Percentiles rank a stretch among this genome's conserved stretches.
phyloP scores from a whole-genome alignment of 1,284 basidiomycete genomes.

The Apiotrichum brassicae region DNA sequence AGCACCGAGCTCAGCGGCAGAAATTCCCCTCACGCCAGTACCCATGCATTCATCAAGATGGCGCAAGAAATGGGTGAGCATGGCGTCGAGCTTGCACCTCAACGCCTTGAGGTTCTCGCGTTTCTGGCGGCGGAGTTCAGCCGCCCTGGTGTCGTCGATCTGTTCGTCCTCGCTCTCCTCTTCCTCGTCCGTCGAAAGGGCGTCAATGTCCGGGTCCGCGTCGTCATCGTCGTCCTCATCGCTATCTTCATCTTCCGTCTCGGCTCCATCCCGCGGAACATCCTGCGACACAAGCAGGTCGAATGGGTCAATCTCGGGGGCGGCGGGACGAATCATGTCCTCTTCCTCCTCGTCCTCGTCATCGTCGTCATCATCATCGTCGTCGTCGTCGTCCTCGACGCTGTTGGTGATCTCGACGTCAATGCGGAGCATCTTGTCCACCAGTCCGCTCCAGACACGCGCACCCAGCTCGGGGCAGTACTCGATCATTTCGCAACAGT shows the following conservation, averaged over 20 bases:
- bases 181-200: slow-evolving; percentile 45
- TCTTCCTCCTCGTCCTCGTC: slow-evolving; percentile 26
- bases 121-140: slow-evolving; percentile 55
- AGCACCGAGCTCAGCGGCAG: slow-evolving; percentile 35
- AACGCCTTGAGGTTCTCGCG: slow-evolving; percentile 67
- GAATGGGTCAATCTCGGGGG: slow-evolving; percentile 75
- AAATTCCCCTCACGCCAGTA: slow-evolving; percentile 12
- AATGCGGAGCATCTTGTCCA: slow-evolving; percentile 88
- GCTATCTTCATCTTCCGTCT: slow-evolving; percentile 53
- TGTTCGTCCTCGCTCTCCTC: slow-evolving; percentile 55
- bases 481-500: slow-evolving; percentile 72
- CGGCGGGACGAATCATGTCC: slow-evolving; percentile 14
- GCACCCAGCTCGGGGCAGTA: slow-evolving; percentile 89
- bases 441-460: slow-evolving; percentile 72
- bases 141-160: slow-evolving; percentile 45
- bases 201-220: slow-evolving; percentile 46
- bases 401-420: slow-evolving; percentile 98
- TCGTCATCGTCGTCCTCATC: slow-evolving; percentile 59
- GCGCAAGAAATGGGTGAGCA: slow-evolving; percentile 75
- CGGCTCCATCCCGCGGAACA: slow-evolving; percentile 38
- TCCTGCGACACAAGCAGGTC: slow-evolving; percentile 67
- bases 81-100: slow-evolving; percentile 83
- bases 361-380: slow-evolving; percentile 57
- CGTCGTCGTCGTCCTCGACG: slow-evolving; percentile 81
- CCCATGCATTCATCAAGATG: slow-evolving; percentile 53